Evolutionary conservation across 176 grass and related monocot species (phyloP).

Genomic region (Rhipidocladum racemiflorum): DNA sequence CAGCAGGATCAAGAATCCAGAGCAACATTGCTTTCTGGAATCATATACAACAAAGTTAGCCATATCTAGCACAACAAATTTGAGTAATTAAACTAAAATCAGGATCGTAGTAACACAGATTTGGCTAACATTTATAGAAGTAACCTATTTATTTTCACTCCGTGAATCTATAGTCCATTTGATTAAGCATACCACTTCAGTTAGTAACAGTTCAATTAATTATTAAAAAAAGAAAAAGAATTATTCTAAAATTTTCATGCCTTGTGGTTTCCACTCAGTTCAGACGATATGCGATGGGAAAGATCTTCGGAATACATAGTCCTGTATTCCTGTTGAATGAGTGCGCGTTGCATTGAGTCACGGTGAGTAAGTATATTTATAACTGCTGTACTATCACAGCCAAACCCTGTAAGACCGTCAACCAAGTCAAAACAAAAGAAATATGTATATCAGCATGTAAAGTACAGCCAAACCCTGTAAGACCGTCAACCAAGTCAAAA

Average conservation of each 20-base stretch:
- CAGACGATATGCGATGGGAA: constrained; percentile 59
- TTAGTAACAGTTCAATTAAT: neutral
- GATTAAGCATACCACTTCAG: constrained; percentile 4
- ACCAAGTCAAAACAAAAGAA: constrained; percentile 17
- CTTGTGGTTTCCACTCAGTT: constrained; percentile 80
- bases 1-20: constrained; percentile 97
- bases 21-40: constrained; percentile 80
- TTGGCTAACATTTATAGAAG: neutral
- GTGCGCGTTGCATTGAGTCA: constrained; percentile 65
- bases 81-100: constrained; percentile 27
- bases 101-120: neutral
- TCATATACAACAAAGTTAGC: constrained; percentile 22
- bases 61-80: constrained; percentile 8
- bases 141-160: neutral
- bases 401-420: constrained; percentile 61
- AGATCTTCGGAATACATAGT: constrained; percentile 93
- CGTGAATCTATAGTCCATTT: neutral
- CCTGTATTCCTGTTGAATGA: constrained; percentile 96
- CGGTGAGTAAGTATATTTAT: constrained; percentile 90
- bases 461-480: constrained; percentile 80
- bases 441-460: too few species aligned
- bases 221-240: constrained; percentile 9
- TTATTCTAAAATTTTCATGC: constrained; percentile 33
- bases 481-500: constrained; percentile 28
- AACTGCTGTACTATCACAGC: constrained; percentile 72